Evolutionary conservation across 163 green algal species (phyloP), one percentile per base, ranked within the genome.

Genomic region (Botryococcus braunii): DNA sequence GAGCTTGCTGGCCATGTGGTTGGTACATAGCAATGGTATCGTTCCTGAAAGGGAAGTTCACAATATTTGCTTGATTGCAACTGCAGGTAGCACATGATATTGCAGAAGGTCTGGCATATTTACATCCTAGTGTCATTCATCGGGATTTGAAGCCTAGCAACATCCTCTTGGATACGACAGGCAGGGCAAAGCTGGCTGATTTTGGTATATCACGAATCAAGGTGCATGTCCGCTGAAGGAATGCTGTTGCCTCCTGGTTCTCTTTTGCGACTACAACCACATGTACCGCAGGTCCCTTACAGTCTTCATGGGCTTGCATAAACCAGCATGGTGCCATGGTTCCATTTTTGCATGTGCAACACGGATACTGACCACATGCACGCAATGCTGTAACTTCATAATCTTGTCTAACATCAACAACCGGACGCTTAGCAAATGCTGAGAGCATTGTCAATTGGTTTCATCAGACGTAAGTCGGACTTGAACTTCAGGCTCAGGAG

Each of bases 131-230:
- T 0, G 78, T 92, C 6, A 77, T 92, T 27, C 85, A 92, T 72
- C 58, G 85, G 4, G 85, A 92, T 66, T 62, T 92, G 31, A 92
- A 92, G 73, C 85, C 84, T 4, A 82, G 91, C 70, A 92, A 92
- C 75, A 83, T 92, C 61, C 76, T 92, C 5, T 73, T 92, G 74
- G 62, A 69, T 59, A 31, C 6, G 8, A 40, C 1, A 0, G 49
- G 62, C 52, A 82, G 84, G 66, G 69, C 87, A 55, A 88, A 88
- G 69, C 78, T 90, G 36, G 80, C 82, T 2, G 83, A 86, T 57
- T 85, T 85, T 78, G 85, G 86, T 37, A 95, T 95, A 71, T 82
- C 73, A 11, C 66, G 79, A 11, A 70, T 85, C 23, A 90, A 90
- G 79, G 78, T 84, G 52, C 17, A 27, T n/a, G 17, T 55, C 17